Evolutionary conservation across 2,329 filamentous ascomycete genomes (phyloP).

Genomic region (Colletotrichum musicola): DNA sequence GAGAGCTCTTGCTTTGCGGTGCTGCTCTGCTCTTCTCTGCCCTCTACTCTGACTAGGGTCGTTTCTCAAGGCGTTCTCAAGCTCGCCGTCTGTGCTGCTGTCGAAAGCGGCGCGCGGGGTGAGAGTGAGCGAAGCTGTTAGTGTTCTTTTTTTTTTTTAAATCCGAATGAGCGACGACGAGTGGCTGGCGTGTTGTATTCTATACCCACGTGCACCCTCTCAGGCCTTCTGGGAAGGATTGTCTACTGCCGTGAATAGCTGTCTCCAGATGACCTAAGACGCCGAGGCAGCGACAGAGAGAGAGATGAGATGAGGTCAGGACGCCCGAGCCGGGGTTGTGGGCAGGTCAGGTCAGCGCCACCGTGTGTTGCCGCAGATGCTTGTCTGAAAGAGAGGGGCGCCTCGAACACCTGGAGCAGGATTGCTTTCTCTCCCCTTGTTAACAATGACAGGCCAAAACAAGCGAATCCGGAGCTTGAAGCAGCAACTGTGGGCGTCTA

Average conservation of each 20-base stretch:
- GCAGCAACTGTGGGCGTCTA: slow-evolving; percentile 14
- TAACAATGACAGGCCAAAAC: slow-evolving; percentile 12
- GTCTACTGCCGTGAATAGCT: neutral
- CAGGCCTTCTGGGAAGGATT: slow-evolving; percentile 3
- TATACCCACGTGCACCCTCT: slow-evolving; percentile 5
- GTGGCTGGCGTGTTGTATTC: neutral
- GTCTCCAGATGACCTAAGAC: slow-evolving; percentile 25
- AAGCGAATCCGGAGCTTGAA: slow-evolving; percentile 20
- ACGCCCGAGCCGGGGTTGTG: neutral
- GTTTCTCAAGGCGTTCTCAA: too few species aligned
- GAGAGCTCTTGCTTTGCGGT: neutral
- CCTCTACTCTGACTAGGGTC: too few species aligned
- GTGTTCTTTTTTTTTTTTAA: too few species aligned
- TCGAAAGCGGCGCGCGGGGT: too few species aligned
- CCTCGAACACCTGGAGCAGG: slow-evolving; percentile 3
- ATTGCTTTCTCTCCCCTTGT: slow-evolving; percentile 17
- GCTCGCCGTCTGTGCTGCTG: too few species aligned
- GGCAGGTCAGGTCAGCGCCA: slow-evolving; percentile 19
- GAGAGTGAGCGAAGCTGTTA: too few species aligned
- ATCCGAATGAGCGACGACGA: too few species aligned
- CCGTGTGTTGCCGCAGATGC: slow-evolving; percentile 27
- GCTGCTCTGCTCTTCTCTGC: too few species aligned
- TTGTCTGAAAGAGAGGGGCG: slow-evolving; percentile 27
- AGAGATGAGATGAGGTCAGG: slow-evolving; percentile 19
- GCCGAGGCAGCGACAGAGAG: neutral